Conservation (phyloP, 306 rosid species). For the Hippophae gyantsensis region DNA sequence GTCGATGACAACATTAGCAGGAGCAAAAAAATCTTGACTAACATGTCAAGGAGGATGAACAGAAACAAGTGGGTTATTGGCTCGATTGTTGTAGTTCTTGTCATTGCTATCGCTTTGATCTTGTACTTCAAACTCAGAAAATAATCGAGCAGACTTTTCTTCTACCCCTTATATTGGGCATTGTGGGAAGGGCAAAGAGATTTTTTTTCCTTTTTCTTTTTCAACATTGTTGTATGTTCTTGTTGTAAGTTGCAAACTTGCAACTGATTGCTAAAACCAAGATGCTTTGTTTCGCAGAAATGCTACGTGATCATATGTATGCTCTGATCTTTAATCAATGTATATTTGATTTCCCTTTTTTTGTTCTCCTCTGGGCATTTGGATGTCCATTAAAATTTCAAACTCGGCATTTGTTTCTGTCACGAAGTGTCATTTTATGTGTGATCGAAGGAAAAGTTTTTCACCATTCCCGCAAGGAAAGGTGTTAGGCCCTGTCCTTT, state of each 20-base stretch:
- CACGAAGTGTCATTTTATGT: no score
- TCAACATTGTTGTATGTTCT: background rate
- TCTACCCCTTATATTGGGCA: conserved; percentile 11
- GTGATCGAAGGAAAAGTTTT: no score
- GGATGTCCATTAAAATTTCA: no score
- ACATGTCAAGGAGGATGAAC: conserved; percentile 74
- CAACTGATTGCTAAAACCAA: conserved; percentile 37
- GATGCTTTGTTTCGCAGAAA: conserved; percentile 29
- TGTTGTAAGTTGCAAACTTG: conserved; percentile 17
- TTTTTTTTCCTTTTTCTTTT: conserved; percentile 12
- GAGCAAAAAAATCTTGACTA: conserved; percentile 70
- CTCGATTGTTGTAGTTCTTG: conserved; percentile 43
- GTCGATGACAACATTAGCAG: conserved; percentile 83
- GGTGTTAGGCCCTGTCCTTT: no score
- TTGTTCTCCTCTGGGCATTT: no score
- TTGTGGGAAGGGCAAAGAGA: conserved; percentile 20
- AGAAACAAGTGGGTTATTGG: conserved; percentile 76
- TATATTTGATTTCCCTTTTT: no score
- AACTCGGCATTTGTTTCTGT: no score
- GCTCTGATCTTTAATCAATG: background rate
- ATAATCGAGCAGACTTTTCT: conserved; percentile 19
- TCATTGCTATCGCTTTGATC: conserved; percentile 53
- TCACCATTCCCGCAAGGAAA: no score
- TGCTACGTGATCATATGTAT: conserved; percentile 12
- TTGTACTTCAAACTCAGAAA: conserved; percentile 74